Percentiles rank a stretch among this genome's conserved stretches.
Conservation (phyloP, 2,329 filamentous ascomycete species). For the Pleurostoma richardsiae region DNA sequence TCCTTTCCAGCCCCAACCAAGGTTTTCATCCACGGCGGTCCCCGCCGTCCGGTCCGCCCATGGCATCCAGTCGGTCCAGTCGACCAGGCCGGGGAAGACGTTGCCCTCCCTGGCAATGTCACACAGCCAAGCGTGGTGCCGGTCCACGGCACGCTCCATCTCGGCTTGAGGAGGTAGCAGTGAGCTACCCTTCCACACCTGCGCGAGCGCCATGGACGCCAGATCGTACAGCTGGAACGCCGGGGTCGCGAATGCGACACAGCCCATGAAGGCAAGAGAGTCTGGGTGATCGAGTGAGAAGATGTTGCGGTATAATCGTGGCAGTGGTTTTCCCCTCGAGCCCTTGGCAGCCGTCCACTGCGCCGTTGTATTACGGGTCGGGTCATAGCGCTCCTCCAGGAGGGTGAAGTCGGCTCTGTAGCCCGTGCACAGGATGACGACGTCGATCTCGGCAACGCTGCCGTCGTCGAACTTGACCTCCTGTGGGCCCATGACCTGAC, state of each 20-base stretch:
- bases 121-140: conserved; percentile 24
- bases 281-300: conserved; percentile 14
- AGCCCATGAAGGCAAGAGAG: conserved; percentile 36
- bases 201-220: conserved; percentile 35
- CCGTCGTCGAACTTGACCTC: conserved; percentile 7
- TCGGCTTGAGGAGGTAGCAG: conserved; percentile 24
- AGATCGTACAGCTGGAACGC: conserved; percentile 34
- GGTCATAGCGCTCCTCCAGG: conserved; percentile 1
- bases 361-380: conserved; percentile 6
- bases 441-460: conserved; percentile 6
- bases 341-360: not conserved
- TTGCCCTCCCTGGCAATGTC: conserved; percentile 15
- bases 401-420: conserved; percentile 8
- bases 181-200: conserved; percentile 34
- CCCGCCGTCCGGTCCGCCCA: conserved; percentile 10
- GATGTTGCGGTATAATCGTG: conserved; percentile 9
- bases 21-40: conserved; percentile 9
- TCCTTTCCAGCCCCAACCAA: conserved; percentile 9
- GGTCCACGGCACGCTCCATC: conserved; percentile 28
- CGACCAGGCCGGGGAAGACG: conserved; percentile 6
- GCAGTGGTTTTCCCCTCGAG: conserved; percentile 2
- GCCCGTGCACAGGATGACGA: conserved; percentile 7
- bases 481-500: conserved; percentile 4
- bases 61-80: conserved; percentile 8
- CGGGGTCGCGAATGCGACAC: conserved; percentile 24